These are phyloP conservation scores for Penicillium turbatum DNA, from an alignment of 495 filamentous ascomycete species.

Conservation along the genomic window DNA sequence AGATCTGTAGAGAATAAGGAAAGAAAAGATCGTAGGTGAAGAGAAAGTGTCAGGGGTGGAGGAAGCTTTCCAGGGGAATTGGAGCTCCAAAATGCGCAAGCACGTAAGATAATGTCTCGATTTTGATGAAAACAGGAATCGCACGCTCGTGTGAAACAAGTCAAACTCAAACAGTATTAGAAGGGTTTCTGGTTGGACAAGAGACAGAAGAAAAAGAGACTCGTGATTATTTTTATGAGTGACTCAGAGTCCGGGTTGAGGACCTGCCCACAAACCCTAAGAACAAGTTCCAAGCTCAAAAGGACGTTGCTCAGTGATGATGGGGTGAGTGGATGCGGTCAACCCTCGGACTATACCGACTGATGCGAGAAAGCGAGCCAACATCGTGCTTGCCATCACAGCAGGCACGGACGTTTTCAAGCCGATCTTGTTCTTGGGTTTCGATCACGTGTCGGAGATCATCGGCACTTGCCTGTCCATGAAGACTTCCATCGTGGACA, in stretches of 20 bases:
- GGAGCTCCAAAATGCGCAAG: not conserved
- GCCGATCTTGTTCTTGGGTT: conserved; percentile 66
- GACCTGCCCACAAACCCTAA: conserved; percentile 29
- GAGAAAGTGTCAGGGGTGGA: conserved; percentile 8
- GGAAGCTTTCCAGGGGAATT: not conserved
- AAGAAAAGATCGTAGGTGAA: conserved; percentile 14
- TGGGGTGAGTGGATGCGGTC: conserved; percentile 42
- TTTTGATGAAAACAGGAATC: not conserved
- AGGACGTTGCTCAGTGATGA: conserved; percentile 14
- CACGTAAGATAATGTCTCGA: conserved; percentile 1
- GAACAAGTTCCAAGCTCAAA: conserved; percentile 16
- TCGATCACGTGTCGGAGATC: conserved; percentile 73
- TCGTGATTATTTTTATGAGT: conserved; percentile 23
- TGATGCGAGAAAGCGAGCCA: conserved; percentile 44
- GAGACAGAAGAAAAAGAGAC: conserved; percentile 28
- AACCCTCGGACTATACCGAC: conserved; percentile 40
- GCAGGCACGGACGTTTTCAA: conserved; percentile 95
- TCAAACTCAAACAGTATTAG: conserved; percentile 1
- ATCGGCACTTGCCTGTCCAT: conserved; percentile 67
- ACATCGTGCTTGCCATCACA: conserved; percentile 80
- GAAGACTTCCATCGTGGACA: conserved; percentile 66
- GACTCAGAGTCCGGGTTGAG: conserved; percentile 26
- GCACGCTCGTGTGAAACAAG: conserved; percentile 1
- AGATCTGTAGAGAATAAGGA: conserved; percentile 16
- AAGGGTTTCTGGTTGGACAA: conserved; percentile 13